Evolutionary conservation across 1,139 yeast species (phyloP), one percentile per base, ranked within the genome.

Genomic region (Kodamaea sp.): DNA sequence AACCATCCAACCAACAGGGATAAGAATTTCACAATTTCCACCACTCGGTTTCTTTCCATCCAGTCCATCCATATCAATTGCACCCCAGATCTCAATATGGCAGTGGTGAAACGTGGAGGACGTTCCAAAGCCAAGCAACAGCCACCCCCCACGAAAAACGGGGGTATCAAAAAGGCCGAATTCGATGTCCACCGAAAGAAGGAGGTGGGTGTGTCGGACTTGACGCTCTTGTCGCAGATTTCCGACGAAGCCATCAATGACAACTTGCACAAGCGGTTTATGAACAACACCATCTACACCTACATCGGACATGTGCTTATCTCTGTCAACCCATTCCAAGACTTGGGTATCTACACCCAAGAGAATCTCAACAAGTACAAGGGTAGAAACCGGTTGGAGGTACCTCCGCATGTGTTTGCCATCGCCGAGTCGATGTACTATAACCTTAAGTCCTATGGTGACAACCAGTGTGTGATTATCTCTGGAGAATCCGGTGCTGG

Each of bases 401-500:
- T 86, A 22, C 95, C 97, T n/a, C 99, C 99, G 6, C 99, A 94
- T 65, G 98, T 94, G 27, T 94, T 84, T 63, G 96, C 97, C 33
- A 90, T 92, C 52, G 98, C 99, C 13, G 99, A 94, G 62, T 69
- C 95, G 24, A 90, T 94, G 96, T 92, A 84, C 63, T 92, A 94
- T 64, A 87, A 90, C 59, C 77, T 94, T 80, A 90, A 90, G 63
- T 84, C 95, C 0, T 94, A 94, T 62, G 80, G 86, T 38, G 98
- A 94, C 53, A 89, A 83, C 58, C 98, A 94, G 61, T 92, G 98
- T 74, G 98, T 94, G 26, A 94, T 94, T 52, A 94, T 94, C 48
- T 88, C 97, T 5, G 99, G 99, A 34, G 99, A 94, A 60, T 88
- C 97, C 1, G 99, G 99, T 42, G 98, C 99, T 2, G 99, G 99